phyloP scores from a whole-genome alignment of 2,329 filamentous ascomycete genomes.

The Apiospora phragmitis region DNA sequence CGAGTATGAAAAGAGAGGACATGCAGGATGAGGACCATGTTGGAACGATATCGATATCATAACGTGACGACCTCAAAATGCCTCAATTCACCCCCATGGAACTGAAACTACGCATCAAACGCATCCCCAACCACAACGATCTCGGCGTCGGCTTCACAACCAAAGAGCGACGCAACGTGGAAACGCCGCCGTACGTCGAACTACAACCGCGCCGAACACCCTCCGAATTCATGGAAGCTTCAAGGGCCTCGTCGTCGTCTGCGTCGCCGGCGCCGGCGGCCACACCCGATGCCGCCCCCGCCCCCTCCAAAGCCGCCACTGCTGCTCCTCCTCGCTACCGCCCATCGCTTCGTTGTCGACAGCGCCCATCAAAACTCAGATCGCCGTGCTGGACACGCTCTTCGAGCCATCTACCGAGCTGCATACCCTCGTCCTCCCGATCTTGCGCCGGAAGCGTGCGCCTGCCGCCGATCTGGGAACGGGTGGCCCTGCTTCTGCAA shows the following conservation, averaged over 20 bases:
- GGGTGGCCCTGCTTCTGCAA: conserved; percentile 45
- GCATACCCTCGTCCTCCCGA: conserved; percentile 69
- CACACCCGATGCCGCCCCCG: conserved; percentile 4
- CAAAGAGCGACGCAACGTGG: conserved; percentile 13
- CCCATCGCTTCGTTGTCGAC: conserved; percentile 54
- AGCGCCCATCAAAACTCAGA: conserved; percentile 56
- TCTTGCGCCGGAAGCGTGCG: conserved; percentile 57
- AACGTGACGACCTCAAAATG: conserved; percentile 7
- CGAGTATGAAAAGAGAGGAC: neutral
- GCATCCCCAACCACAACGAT: conserved; percentile 14
- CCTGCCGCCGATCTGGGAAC: conserved; percentile 79
- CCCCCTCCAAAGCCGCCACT: neutral
- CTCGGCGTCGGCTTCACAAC: conserved; percentile 15
- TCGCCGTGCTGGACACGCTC: conserved; percentile 68
- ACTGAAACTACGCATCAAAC: conserved; percentile 14
- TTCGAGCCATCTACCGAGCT: conserved; percentile 82
- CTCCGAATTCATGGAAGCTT: neutral
- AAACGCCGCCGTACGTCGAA: conserved; percentile 13
- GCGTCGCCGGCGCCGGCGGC: neutral
- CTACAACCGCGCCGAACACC: conserved; percentile 13
- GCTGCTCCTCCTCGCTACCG: conserved; percentile 48
- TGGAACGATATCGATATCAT: neutral
- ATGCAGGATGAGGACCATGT: neutral
- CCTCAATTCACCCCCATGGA: conserved; percentile 18
- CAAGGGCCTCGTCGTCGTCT: conserved; percentile 8